These are phyloP conservation scores for Boletus pseudo-olivaceus DNA, from an alignment of 768 basidiomycete genomes.

Conservation along the genomic window DNA sequence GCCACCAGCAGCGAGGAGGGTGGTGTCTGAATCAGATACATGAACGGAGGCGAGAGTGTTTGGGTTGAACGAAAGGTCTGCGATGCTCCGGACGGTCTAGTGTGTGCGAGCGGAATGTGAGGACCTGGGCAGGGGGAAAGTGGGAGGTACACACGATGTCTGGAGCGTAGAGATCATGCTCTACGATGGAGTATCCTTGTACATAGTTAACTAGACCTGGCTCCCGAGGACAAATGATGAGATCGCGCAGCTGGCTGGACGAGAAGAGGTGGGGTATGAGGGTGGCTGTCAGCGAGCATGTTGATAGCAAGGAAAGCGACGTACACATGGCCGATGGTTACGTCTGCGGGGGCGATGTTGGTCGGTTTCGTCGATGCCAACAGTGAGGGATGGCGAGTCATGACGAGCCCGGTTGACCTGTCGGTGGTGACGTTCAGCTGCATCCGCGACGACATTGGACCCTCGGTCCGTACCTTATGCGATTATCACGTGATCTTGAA, in stretches of 20 bases:
- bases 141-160: conserved; percentile 39
- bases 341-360: conserved; percentile 38
- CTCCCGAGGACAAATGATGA: conserved; percentile 69
- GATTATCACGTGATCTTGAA: conserved; percentile 20
- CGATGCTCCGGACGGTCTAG: conserved; percentile 47
- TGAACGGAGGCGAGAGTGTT: conserved; percentile 60
- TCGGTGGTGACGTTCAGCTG: conserved; percentile 8
- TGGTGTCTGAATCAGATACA: conserved; percentile 48
- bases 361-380: conserved; percentile 44
- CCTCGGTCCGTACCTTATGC: conserved; percentile 17
- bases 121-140: conserved; percentile 12
- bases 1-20: conserved; percentile 72
- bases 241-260: conserved; percentile 70
- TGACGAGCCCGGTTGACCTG: conserved; percentile 18
- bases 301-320: conserved; percentile 21
- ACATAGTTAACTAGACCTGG: conserved; percentile 65
- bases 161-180: conserved; percentile 53
- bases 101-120: conserved; percentile 14
- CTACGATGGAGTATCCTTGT: conserved; percentile 48
- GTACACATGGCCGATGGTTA: conserved; percentile 64
- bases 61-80: conserved; percentile 54
- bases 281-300: conserved; percentile 1
- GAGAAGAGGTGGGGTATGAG: conserved; percentile 7
- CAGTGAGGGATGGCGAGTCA: conserved; percentile 47
- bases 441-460: neutral